Evolutionary conservation across 495 filamentous ascomycete genomes (phyloP).

Genomic region (Neurospora tetraspora): DNA sequence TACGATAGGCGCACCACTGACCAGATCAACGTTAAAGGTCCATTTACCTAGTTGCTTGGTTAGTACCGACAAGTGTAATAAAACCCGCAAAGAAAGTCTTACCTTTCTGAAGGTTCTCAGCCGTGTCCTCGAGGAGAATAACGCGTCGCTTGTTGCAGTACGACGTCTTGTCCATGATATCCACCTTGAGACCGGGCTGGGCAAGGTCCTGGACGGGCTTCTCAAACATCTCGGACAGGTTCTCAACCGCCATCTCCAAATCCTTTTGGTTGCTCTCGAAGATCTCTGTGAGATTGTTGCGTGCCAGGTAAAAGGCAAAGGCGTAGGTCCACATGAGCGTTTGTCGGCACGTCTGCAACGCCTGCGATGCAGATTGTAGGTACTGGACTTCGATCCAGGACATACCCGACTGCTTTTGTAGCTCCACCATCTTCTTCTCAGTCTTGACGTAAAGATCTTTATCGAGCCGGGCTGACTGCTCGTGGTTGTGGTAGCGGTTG

Average conservation of each 20-base stretch:
- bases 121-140: constrained; percentile 83
- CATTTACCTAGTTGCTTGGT: constrained; percentile 27
- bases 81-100: constrained; percentile 23
- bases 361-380: constrained; percentile 82
- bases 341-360: constrained; percentile 89
- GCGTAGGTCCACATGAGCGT: constrained; percentile 99
- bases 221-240: constrained; percentile 94
- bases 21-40: constrained; percentile 38
- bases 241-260: constrained; percentile 91
- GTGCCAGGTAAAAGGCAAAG: constrained; percentile 90
- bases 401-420: constrained; percentile 87
- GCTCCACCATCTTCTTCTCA: constrained; percentile 95
- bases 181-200: constrained; percentile 67
- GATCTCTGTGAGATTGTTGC: constrained; percentile 92
- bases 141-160: constrained; percentile 91
- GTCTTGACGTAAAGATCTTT: constrained; percentile 94
- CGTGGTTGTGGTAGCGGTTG: constrained; percentile 97
- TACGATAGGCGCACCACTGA: not conserved
- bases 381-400: constrained; percentile 99
- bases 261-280: constrained; percentile 99
- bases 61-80: not conserved
- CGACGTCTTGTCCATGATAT: constrained; percentile 94
- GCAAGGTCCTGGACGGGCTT: constrained; percentile 79
- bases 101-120: constrained; percentile 82
- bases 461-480: constrained; percentile 93